These are phyloP conservation scores for Ganoderma sinense DNA, from an alignment of 1,284 basidiomycete species.

Conservation along the genomic window DNA sequence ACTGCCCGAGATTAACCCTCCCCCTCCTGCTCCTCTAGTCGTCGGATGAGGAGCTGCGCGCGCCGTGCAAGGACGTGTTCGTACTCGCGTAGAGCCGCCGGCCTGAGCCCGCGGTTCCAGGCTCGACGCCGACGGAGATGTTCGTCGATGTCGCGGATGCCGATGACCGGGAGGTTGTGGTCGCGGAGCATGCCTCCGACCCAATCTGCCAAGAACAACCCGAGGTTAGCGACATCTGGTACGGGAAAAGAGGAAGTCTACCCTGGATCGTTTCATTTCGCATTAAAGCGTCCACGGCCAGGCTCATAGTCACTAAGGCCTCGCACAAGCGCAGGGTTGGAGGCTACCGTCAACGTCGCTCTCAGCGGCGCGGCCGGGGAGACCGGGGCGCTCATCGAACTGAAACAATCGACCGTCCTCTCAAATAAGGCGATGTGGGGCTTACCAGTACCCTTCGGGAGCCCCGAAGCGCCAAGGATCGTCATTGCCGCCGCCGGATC, in stretches of 20 bases:
- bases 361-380: too few relatives aligned
- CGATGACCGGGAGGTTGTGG: conserved; percentile 34
- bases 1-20: conserved; percentile 50
- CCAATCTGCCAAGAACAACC: not conserved
- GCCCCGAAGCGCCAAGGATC: conserved; percentile 11
- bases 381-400: too few relatives aligned
- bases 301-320: too few relatives aligned
- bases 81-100: conserved; percentile 59
- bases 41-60: conserved; percentile 47
- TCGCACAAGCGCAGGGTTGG: too few relatives aligned
- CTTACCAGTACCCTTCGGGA: conserved; percentile 23
- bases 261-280: too few relatives aligned
- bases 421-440: not conserved
- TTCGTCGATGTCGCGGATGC: conserved; percentile 42
- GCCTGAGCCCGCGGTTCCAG: conserved; percentile 61
- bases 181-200: too few relatives aligned
- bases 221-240: too few relatives aligned
- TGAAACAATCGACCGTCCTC: too few relatives aligned
- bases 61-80: conserved; percentile 48
- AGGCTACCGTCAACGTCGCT: too few relatives aligned
- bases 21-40: conserved; percentile 44
- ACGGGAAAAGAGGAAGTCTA: too few relatives aligned
- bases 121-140: conserved; percentile 58
- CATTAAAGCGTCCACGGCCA: too few relatives aligned
- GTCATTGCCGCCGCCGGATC: not conserved